phyloP scores from a whole-genome alignment of 208 protist genomes.

The Angomonas ambiguus region DNA sequence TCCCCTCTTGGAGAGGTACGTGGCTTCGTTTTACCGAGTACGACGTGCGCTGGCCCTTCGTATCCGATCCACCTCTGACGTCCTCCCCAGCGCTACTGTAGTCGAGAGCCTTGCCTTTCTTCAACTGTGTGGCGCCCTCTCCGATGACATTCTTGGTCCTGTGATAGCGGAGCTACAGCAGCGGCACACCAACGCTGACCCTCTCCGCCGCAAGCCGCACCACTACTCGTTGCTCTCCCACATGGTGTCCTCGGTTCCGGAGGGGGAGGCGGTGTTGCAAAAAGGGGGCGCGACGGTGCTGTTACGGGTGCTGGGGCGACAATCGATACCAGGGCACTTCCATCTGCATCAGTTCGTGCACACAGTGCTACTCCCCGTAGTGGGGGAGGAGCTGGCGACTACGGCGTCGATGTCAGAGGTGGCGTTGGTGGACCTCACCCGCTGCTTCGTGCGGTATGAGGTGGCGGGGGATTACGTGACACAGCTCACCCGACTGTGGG shows the following conservation, averaged over 20 bases:
- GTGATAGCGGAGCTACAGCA: constrained; percentile 30
- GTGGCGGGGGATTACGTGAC: constrained; percentile 53
- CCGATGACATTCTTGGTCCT: constrained; percentile 71
- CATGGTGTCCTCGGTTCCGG: constrained; percentile 16
- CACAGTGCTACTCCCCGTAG: constrained; percentile 49
- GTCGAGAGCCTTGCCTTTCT: constrained; percentile 41
- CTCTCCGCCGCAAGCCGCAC: neutral
- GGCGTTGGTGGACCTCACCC: constrained; percentile 40
- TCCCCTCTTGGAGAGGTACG: no score
- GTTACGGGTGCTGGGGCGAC: constrained; percentile 47
- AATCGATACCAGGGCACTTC: constrained; percentile 45
- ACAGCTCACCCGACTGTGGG: constrained; percentile 51
- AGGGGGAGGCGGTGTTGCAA: constrained; percentile 13
- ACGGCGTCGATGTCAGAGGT: constrained; percentile 3
- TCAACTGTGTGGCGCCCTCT: constrained; percentile 54
- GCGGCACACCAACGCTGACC: neutral
- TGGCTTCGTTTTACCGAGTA: constrained; percentile 19
- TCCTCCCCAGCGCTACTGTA: constrained; percentile 24
- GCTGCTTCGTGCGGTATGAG: constrained; percentile 46
- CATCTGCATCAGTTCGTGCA: constrained; percentile 71
- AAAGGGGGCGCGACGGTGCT: constrained; percentile 35
- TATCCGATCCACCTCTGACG: constrained; percentile 26
- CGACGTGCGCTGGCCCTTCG: constrained; percentile 55
- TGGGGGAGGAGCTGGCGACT: constrained; percentile 27
- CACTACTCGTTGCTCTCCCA: constrained; percentile 32